These are phyloP conservation scores for Acrodontium crateriforme DNA, from an alignment of 2,329 filamentous ascomycete species.

Conservation along the genomic window DNA sequence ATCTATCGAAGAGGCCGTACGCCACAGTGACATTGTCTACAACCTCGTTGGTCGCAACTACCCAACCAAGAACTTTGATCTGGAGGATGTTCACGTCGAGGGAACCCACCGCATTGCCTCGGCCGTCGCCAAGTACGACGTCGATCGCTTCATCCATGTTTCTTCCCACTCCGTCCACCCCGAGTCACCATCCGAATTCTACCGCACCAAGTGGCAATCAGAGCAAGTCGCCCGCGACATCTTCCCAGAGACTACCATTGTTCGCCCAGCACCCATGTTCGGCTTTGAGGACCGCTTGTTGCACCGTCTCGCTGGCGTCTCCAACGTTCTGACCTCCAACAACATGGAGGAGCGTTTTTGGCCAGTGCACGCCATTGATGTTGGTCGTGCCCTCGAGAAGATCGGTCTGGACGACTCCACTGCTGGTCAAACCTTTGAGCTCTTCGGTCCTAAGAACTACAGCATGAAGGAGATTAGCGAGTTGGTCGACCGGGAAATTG, in stretches of 20 bases:
- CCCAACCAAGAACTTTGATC: conserved; percentile 94
- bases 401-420: conserved; percentile 89
- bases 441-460: conserved; percentile 89
- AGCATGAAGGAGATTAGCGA: conserved; percentile 74
- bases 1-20: conserved; percentile 90
- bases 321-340: conserved; percentile 80
- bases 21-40: conserved; percentile 95
- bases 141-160: conserved; percentile 92
- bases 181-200: conserved; percentile 77
- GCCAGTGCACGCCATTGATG: conserved; percentile 87
- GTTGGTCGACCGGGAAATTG: conserved; percentile 82
- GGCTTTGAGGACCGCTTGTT: conserved; percentile 90
- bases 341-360: conserved; percentile 82
- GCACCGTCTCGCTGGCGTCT: conserved; percentile 64
- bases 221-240: conserved; percentile 76
- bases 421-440: conserved; percentile 79
- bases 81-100: conserved; percentile 87
- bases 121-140: conserved; percentile 92
- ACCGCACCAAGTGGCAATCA: conserved; percentile 72
- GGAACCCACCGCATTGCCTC: conserved; percentile 85
- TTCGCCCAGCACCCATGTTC: conserved; percentile 84
- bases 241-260: conserved; percentile 94
- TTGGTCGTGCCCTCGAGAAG: conserved; percentile 73
- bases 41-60: conserved; percentile 92
- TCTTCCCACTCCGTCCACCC: conserved; percentile 84